Evolutionary conservation across 2,329 filamentous ascomycete species (phyloP).

Genomic region (Trichoderma oligosporum): DNA sequence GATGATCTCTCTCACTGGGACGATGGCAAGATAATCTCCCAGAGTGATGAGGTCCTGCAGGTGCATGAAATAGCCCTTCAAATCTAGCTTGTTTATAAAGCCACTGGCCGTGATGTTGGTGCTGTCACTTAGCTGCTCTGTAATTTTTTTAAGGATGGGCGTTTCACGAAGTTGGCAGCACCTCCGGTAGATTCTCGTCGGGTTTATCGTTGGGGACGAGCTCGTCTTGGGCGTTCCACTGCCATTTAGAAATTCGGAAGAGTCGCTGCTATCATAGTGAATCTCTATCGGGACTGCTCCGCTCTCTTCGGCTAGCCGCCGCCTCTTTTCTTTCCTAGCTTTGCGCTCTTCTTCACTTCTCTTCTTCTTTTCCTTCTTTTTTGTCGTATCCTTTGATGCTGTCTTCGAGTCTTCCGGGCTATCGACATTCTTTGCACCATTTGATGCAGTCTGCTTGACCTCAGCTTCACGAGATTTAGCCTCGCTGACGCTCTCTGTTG

Average conservation of each 20-base stretch:
- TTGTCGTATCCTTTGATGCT: constrained; percentile 36
- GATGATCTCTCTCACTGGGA: constrained; percentile 81
- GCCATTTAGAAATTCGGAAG: constrained; percentile 31
- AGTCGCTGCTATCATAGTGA: constrained; percentile 64
- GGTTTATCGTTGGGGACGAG: constrained; percentile 74
- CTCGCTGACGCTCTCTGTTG: constrained; percentile 42
- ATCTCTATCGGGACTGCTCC: constrained; percentile 83
- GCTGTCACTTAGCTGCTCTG: constrained; percentile 75
- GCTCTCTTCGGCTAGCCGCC: constrained; percentile 80
- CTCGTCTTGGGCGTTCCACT: constrained; percentile 28
- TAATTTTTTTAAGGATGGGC: constrained; percentile 85
- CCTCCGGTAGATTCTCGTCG: constrained; percentile 84
- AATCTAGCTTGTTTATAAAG: constrained; percentile 76
- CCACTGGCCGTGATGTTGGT: constrained; percentile 65
- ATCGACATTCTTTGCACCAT: constrained; percentile 28
- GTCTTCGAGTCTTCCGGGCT: constrained; percentile 16
- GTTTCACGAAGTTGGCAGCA: constrained; percentile 94
- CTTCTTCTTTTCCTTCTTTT: constrained; percentile 96
- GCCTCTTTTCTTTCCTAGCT: constrained; percentile 84
- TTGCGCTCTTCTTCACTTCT: constrained; percentile 89
- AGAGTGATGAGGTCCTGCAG: constrained; percentile 80
- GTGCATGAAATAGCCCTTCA: constrained; percentile 80
- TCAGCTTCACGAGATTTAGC: constrained; percentile 38
- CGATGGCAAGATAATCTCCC: constrained; percentile 89
- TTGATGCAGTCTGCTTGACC: constrained; percentile 35